phyloP scores from a whole-genome alignment of 805 yeast species.

The Wickerhamiella occidentalis region DNA sequence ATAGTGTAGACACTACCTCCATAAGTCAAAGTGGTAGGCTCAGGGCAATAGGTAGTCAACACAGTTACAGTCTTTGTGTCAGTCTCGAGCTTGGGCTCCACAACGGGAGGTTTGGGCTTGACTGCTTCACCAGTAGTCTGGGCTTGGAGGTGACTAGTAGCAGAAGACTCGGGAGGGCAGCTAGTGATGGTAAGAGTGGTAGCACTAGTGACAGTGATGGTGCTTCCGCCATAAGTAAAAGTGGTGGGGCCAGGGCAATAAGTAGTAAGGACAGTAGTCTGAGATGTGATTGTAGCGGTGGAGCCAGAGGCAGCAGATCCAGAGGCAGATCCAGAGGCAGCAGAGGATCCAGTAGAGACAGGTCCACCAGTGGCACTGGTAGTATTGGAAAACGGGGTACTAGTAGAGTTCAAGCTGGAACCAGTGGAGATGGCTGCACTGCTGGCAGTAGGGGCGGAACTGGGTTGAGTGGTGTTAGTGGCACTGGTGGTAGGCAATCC shows the following conservation, averaged over 20 bases:
- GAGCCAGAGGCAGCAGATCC: background rate
- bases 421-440: background rate
- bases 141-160: background rate
- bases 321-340: too few relatives aligned
- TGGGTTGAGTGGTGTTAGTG: constrained; percentile 13
- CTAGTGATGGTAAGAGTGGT: constrained; percentile 15
- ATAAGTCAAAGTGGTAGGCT: constrained; percentile 50
- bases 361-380: background rate
- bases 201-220: constrained; percentile 20
- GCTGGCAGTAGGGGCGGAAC: background rate
- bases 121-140: background rate
- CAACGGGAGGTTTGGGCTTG: background rate
- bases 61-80: constrained; percentile 6
- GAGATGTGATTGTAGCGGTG: constrained; percentile 16
- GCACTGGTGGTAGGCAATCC: background rate
- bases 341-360: too few relatives aligned
- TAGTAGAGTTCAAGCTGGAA: background rate
- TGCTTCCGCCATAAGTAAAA: constrained; percentile 17
- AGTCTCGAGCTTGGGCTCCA: background rate
- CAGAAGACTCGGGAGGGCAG: constrained; percentile 14
- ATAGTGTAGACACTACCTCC: constrained; percentile 62
- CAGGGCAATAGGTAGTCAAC: constrained; percentile 41
- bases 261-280: constrained; percentile 21
- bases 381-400: background rate
- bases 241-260: constrained; percentile 24